phyloP scores from a whole-genome alignment of 73 alveolate species.

The Paramecium primaurelia region DNA sequence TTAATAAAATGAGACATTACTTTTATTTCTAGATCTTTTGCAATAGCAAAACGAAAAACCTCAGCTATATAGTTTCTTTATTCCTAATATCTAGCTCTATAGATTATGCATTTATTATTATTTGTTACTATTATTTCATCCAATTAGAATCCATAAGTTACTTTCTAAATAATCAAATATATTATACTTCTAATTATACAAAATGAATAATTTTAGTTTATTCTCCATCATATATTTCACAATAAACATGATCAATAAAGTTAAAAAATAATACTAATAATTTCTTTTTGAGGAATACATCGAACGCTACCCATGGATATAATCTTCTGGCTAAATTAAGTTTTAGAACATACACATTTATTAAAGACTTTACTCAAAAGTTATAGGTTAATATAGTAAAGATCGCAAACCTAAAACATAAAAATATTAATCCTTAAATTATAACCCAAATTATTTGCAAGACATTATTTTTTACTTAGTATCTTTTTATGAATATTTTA shows the following conservation, averaged over 20 bases:
- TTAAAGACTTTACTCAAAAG: not conserved
- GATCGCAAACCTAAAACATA: not conserved
- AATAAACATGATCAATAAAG: slow-evolving; percentile 34
- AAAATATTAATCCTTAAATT: not conserved
- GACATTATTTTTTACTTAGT: not conserved
- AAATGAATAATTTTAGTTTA: not conserved
- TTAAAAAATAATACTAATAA: not conserved
- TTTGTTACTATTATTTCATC: slow-evolving; percentile 32
- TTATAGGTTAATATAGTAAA: slow-evolving; percentile 2
- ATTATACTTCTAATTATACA: slow-evolving; percentile 8
- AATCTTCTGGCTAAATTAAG: slow-evolving; percentile 1
- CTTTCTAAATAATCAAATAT: not conserved
- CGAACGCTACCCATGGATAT: slow-evolving; percentile 47
- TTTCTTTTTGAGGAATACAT: not conserved
- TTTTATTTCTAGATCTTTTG: slow-evolving; percentile 36
- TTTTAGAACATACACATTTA: not conserved
- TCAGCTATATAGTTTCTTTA: slow-evolving; percentile 38
- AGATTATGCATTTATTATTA: not conserved
- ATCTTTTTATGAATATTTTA: not conserved
- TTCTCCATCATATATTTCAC: not conserved
- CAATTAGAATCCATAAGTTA: slow-evolving; percentile 36
- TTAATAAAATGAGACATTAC: slow-evolving; percentile 14
- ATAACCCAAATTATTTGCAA: not conserved
- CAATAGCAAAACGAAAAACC: slow-evolving; percentile 32
- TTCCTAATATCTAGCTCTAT: slow-evolving; percentile 41